These are phyloP conservation scores for Lactarius sanguifluus DNA, from an alignment of 768 basidiomycete species.

Conservation along the genomic window DNA sequence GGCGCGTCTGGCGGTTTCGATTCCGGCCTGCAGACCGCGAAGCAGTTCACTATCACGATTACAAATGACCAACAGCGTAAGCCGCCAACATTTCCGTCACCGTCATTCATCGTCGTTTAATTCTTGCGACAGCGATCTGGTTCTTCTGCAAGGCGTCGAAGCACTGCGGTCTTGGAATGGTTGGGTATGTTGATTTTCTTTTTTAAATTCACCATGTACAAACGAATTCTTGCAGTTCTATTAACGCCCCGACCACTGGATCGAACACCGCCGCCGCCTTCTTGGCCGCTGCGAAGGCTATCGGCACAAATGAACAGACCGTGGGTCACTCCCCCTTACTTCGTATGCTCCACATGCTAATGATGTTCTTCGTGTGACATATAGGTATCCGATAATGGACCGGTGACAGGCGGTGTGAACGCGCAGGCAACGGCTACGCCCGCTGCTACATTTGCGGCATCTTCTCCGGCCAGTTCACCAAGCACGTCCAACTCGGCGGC, in stretches of 20 bases:
- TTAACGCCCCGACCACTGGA: slow-evolving; percentile 49
- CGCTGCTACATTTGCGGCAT: neutral
- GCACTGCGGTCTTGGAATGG: slow-evolving; percentile 56
- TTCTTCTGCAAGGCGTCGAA: slow-evolving; percentile 50
- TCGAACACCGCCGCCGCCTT: slow-evolving; percentile 45
- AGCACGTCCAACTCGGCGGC: neutral
- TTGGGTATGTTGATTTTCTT: slow-evolving; percentile 36
- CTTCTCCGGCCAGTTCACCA: neutral
- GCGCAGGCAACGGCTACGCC: slow-evolving; percentile 25
- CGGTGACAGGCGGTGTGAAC: slow-evolving; percentile 43
- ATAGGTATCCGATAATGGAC: slow-evolving; percentile 42
- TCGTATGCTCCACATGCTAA: neutral
- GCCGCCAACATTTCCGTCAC: slow-evolving; percentile 33
- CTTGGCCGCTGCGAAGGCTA: slow-evolving; percentile 41
- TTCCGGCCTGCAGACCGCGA: slow-evolving; percentile 45
- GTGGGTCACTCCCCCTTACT: slow-evolving; percentile 34
- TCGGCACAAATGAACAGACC: slow-evolving; percentile 38
- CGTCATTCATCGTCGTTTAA: neutral
- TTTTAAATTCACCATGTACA: neutral
- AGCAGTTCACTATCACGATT: slow-evolving; percentile 49
- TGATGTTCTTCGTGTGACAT: neutral
- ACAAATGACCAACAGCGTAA: slow-evolving; percentile 48
- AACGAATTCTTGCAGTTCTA: slow-evolving; percentile 33
- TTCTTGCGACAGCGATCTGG: slow-evolving; percentile 46
- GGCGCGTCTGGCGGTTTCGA: slow-evolving; percentile 46